Percentiles rank a stretch among this genome's conserved stretches.
Conservation (phyloP, 306 rosid species). For the Malus asiatica region DNA sequence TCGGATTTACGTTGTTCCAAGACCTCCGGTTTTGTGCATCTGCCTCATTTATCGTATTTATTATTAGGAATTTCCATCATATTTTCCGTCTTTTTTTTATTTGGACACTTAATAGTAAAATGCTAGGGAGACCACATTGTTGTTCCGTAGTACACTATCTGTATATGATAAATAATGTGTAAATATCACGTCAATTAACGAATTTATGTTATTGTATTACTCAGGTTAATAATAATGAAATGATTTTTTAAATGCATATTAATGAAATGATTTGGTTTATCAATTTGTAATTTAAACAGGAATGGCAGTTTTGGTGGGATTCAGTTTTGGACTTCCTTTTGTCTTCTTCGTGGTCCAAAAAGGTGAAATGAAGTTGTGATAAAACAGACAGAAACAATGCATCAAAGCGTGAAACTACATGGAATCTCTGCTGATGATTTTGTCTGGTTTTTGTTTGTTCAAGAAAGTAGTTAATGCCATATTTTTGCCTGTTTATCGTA, state of each 20-base stretch:
- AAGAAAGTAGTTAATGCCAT: neutral
- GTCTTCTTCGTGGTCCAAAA: conserved; percentile 41
- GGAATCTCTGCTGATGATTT: neutral
- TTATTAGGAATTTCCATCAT: neutral
- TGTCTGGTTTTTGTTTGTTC: neutral
- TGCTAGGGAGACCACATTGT: no score
- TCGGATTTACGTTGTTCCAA: no score
- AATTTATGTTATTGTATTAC: neutral
- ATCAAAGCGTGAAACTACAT: neutral
- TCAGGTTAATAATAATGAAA: no score
- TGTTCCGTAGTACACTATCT: no score
- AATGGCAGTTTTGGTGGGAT: conserved; percentile 42
- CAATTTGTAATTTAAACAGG: conserved; percentile 26
- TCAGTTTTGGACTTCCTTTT: conserved; percentile 49
- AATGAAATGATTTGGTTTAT: neutral
- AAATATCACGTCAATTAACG: no score
- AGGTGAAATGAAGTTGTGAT: conserved; percentile 41
- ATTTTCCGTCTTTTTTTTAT: neutral
- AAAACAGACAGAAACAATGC: neutral
- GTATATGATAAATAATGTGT: no score
- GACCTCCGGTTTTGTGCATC: no score
- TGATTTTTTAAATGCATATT: no score
- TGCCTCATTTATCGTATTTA: neutral
- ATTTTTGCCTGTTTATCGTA: neutral
- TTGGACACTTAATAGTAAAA: no score